Evolutionary conservation across 257 asterid species (phyloP), one percentile per base, ranked within the genome.

Genomic region (Buddleja alternifolia): DNA sequence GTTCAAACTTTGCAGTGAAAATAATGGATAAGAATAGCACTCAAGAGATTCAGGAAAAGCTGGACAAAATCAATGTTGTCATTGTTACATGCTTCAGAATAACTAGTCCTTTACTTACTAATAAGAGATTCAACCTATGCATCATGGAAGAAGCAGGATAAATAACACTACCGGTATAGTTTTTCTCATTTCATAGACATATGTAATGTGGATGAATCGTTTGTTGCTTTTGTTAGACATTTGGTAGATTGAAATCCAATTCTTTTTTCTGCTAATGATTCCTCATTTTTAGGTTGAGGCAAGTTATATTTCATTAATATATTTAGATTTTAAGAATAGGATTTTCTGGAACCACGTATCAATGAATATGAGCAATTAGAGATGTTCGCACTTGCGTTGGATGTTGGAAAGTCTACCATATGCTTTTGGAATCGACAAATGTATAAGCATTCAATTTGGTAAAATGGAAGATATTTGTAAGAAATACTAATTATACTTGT

Each of bases 71-170:
- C 78, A 87, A 84, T 66, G 97, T 93, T 74, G 87, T 90, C 61
- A 97, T 88, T 17, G 93, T 90, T 77, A 93, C 99, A 60, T 90
- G 99, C 86, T 89, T 93, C 83, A 97, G 99, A 59, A 82, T 90
- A 80, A 83, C 76, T 56, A 88, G 94, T 77, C 99, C 97, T 40
- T 79, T 93, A 79, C 97, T 93, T 50, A 79, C 88, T 48, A 85
- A 80, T 72, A 90, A 85, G 83, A 89, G 81, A 78, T 93, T 93
- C 77, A 97, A 90, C 79, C 65, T 90, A 67, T 93, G 99, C 88
- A 88, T 93, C 83, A 90, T 93, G 97, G 99, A 93, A 81, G 97
- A 93, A 82, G 99, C 99, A 55, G 99, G 99, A 71, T 97, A 93
- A 78, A 90, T 86, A 71, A 88, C 99, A 23, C 82, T 93, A 45